phyloP scores from a whole-genome alignment of 2,329 filamentous ascomycete species.

The Lasiodiplodia citricola region DNA sequence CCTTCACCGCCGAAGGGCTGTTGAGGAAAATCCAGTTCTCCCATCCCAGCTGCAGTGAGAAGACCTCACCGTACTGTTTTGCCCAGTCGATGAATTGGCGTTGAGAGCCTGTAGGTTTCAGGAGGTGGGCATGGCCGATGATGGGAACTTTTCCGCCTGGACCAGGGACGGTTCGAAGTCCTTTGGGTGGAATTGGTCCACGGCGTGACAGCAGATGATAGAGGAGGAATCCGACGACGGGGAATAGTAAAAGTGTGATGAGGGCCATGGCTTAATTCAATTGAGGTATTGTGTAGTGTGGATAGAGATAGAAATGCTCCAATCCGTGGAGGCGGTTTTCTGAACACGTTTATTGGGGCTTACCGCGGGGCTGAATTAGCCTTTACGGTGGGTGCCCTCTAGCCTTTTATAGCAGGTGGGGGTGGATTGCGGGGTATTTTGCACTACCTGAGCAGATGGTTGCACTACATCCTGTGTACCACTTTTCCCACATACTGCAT shows the following conservation, averaged over 20 bases:
- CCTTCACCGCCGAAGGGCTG: slow-evolving; percentile 50
- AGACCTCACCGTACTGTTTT: slow-evolving; percentile 52
- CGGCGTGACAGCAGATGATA: not conserved
- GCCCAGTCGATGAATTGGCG: slow-evolving; percentile 46
- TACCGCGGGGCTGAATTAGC: not conserved
- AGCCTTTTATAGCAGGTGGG: not conserved
- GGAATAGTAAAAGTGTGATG: not conserved
- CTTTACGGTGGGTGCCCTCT: not conserved
- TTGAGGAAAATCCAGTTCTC: slow-evolving; percentile 54
- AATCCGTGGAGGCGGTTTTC: not conserved
- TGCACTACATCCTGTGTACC: not conserved
- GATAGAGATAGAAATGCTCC: not conserved
- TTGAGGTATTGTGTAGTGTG: not conserved
- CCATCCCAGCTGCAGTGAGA: slow-evolving; percentile 51
- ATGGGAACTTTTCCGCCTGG: slow-evolving; percentile 35
- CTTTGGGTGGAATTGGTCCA: slow-evolving; percentile 10
- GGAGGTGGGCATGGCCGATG: slow-evolving; percentile 39
- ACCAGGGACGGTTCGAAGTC: slow-evolving; percentile 32
- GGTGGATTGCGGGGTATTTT: not conserved
- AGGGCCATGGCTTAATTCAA: not conserved
- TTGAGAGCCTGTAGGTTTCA: slow-evolving; percentile 36
- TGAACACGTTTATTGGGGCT: not conserved
- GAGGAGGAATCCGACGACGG: not conserved
- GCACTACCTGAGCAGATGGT: no score
- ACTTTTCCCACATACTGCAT: no score